Conservation (phyloP, 139 green algal species). For the Pleodorina starrii region DNA sequence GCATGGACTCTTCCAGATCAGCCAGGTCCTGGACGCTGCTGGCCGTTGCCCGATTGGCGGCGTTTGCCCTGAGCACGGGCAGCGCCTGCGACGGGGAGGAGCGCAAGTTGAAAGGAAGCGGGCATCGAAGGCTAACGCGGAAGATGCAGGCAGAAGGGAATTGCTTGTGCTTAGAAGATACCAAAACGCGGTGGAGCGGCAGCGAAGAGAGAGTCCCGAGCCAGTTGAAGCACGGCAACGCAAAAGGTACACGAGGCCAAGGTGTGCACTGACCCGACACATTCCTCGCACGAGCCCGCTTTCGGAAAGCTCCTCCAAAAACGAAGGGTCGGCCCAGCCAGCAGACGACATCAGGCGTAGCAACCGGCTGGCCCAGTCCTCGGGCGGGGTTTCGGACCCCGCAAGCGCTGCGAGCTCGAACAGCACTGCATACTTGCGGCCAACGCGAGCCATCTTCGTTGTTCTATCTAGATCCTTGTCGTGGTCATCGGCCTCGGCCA, state of each 20-base stretch:
- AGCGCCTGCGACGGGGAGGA: constrained; percentile 2
- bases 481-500: neutral
- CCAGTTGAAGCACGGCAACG: too few relatives aligned
- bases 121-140: too few relatives aligned
- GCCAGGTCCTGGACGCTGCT: constrained; percentile 30
- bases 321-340: neutral
- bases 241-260: too few relatives aligned
- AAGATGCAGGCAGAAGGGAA: too few relatives aligned
- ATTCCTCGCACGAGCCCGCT: neutral
- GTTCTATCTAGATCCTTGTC: neutral
- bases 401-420: constrained; percentile 8
- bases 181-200: too few relatives aligned
- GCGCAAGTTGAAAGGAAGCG: too few relatives aligned
- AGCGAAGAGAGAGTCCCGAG: too few relatives aligned
- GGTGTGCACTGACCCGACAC: constrained; percentile 2
- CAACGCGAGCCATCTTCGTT: constrained; percentile 14
- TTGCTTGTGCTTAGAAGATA: too few relatives aligned
- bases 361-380: neutral
- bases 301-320: constrained; percentile 20
- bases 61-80: constrained; percentile 10
- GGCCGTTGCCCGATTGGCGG: neutral
- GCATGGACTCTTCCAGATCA: constrained; percentile 30
- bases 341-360: neutral
- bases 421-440: neutral
- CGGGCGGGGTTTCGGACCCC: neutral